phyloP scores from a whole-genome alignment of 371 early-diverging fungal species.

The Mortierella sp. region DNA sequence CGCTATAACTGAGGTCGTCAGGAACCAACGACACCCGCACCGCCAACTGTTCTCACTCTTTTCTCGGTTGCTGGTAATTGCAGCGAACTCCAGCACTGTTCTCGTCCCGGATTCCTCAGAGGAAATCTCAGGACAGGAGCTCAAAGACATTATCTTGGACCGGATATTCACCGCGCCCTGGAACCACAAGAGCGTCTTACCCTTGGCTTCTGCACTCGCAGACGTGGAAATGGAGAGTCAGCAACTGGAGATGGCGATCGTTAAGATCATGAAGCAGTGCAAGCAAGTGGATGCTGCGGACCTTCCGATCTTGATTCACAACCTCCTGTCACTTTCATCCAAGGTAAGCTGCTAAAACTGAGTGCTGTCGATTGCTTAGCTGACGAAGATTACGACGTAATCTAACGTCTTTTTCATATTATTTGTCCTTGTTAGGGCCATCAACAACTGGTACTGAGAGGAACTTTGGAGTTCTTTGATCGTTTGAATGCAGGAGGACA shows the following conservation, averaged over 20 bases:
- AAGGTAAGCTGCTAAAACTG: conserved; percentile 61
- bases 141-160: conserved; percentile 58
- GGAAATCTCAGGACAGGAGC: conserved; percentile 48
- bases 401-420: neutral
- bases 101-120: conserved; percentile 40
- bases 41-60: conserved; percentile 62
- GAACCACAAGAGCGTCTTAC: conserved; percentile 59
- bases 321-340: conserved; percentile 68
- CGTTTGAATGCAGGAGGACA: conserved; percentile 47
- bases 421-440: conserved; percentile 56
- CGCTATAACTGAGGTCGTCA: conserved; percentile 32
- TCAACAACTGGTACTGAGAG: conserved; percentile 61
- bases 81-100: conserved; percentile 44
- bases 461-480: conserved; percentile 63
- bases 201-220: conserved; percentile 64
- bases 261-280: conserved; percentile 63
- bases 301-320: conserved; percentile 70
- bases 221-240: conserved; percentile 64
- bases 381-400: no score
- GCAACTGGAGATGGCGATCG: conserved; percentile 58
- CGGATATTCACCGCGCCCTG: conserved; percentile 60
- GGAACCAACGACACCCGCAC: conserved; percentile 41
- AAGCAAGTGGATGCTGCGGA: conserved; percentile 67
- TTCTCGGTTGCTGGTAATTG: conserved; percentile 63
- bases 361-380: conserved; percentile 12